Base-by-base conservation (phyloP, 2,329 filamentous ascomycete species). In the Botrytis byssoidea region DNA sequence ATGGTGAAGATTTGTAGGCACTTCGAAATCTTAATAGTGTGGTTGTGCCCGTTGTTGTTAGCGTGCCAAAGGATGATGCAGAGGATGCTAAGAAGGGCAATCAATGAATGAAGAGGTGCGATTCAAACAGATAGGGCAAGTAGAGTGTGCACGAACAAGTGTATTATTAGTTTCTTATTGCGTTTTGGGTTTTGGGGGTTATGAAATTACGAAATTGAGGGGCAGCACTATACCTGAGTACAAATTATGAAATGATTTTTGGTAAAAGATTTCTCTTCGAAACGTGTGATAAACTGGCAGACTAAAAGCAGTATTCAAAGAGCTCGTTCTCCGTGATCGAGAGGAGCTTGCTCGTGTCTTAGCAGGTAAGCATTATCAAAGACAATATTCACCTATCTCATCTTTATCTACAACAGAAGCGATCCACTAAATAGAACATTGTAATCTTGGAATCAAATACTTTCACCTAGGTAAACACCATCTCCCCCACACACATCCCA, bases 1-100 rank as follows among this genome's bases (percentile, higher is more conserved):
- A 72, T 29, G 3, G 1, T 72, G 12, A 18, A 82, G 37, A 29
- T 46, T 1, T 83, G 32, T 73, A 88, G 86, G 85, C 84, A 66
- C 86, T 88, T 79, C 83, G 86, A 69, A 84, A 85, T 72, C 80
- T 88, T 61, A 88, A 88, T 74, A 83, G 85, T 20, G 83, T 86
- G 9, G 84, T 83, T 16, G 86, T 88, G 4, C 87, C 86, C 14
- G 83, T 84, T 75, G 80, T 88, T 72, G 84, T 88, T 10, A 81
- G 81, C 59, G 86, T 88, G 51, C 87, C 86, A 3, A 88, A 88
- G 82, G 84, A 84, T 74, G 85, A 84, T 37, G 84, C 85, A 75
- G 85, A 88, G 77, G 86, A 88, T 79, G 82, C 82, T 7, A 82
- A 86, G 81, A 84, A 51, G 46, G 46, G 59, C 3, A 42, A 68